Base-by-base conservation (phyloP, 2,329 filamentous ascomycete species). In the Botrytis sinoallii region DNA sequence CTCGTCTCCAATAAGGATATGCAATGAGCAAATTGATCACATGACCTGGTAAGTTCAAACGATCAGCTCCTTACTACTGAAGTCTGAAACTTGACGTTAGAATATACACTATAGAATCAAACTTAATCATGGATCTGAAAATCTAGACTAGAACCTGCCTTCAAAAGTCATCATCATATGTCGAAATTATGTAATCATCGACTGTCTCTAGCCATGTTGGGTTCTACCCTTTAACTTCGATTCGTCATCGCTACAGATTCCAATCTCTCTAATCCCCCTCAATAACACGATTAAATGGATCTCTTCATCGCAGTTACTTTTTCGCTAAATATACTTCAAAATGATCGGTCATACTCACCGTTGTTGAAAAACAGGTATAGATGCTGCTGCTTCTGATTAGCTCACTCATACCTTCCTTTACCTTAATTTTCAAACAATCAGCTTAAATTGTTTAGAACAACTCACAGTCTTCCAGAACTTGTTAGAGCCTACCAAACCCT, bases 371-470 rank as follows among this genome's bases (percentile, higher is more conserved):
- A 29, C 14, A 29, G n/a, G 1, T 29, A 6, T 29, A 16, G n/a
- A 8, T 55, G 8, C n/a, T 57, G 29, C 14, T 57, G n/a, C 14
- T 57, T 29, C n/a, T 25, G 12, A n/a, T n/a, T 16, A 55, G 22
- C 12, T n/a, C 12, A 3, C 52, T 29, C 52, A 0, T 18, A 57
- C n/a, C 14, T 57, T 29, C 52, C 16, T 18, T n/a, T 29, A 18
- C n/a, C 12, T 8, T n/a, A 7, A 4, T 57, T 18, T 18, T 16
- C 52, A 18, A 57, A 57, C n/a, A 29, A 52, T 52, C 48, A 52
- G 4, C 0, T 6, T 3, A 12, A 0, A n/a, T 10, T n/a, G 0
- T n/a, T 52, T 10, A 52, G 22, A 12, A 0, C 48, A 10, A 14
- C 3, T 16, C 5, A 55, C 3, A 48, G 6, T 12, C 20, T 4